Percentiles rank a stretch among this genome's conserved stretches.
Evolutionary conservation across 2,329 filamentous ascomycete genomes (phyloP).

Genomic region (Incumbomyces delicatus): DNA sequence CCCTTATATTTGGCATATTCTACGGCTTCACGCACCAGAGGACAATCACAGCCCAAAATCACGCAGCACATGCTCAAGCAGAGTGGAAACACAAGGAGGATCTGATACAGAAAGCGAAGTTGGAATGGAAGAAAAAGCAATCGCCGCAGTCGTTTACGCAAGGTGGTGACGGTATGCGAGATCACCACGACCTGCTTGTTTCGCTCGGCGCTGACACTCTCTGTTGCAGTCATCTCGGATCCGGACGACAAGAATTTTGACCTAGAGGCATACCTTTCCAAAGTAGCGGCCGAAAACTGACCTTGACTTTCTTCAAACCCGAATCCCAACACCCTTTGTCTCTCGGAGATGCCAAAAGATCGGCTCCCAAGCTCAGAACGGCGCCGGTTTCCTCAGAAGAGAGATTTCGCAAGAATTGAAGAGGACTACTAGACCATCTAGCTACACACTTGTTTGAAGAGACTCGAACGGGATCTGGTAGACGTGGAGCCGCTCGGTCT

Average conservation of each 20-base stretch:
- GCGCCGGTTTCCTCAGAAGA: too few species aligned
- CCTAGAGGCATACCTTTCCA: slow-evolving; percentile 67
- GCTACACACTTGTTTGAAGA: too few species aligned
- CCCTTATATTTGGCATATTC: slow-evolving; percentile 80
- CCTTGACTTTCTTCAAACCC: not conserved
- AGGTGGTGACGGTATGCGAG: slow-evolving; percentile 28
- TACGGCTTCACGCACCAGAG: slow-evolving; percentile 95
- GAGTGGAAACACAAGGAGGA: slow-evolving; percentile 87
- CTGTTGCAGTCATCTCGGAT: slow-evolving; percentile 56
- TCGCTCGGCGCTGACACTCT: too few species aligned
- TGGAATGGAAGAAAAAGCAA: slow-evolving; percentile 75
- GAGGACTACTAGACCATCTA: not conserved
- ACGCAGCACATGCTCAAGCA: slow-evolving; percentile 59
- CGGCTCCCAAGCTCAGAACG: too few species aligned
- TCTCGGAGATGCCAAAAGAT: too few species aligned
- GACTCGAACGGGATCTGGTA: too few species aligned
- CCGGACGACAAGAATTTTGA: slow-evolving; percentile 85
- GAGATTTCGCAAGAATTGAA: too few species aligned
- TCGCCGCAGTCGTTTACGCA: slow-evolving; percentile 31
- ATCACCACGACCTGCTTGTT: too few species aligned
- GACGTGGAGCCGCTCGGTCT: too few species aligned
- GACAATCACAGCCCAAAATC: slow-evolving; percentile 62
- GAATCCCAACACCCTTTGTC: too few species aligned
- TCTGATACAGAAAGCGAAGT: slow-evolving; percentile 87
- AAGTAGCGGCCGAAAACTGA: slow-evolving; percentile 19